phyloP scores from a whole-genome alignment of 345 rosid genomes.

The Hypericum perforatum region DNA sequence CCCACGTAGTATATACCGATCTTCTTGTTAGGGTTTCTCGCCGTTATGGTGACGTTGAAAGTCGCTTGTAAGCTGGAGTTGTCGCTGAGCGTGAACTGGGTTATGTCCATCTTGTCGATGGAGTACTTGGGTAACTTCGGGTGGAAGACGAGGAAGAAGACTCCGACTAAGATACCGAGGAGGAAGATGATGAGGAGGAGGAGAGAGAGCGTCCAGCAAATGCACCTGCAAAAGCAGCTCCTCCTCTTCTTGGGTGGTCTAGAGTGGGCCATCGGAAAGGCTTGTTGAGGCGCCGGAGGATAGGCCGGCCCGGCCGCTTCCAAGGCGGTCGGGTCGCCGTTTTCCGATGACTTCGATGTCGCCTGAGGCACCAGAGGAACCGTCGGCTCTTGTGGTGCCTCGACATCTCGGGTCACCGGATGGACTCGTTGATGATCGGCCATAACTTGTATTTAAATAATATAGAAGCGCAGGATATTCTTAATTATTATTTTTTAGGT shows the following conservation, averaged over 20 bases:
- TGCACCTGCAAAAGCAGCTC: slow-evolving; percentile 48
- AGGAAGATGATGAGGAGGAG: slow-evolving; percentile 38
- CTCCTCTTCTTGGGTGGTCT: slow-evolving; percentile 38
- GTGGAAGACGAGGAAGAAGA: slow-evolving; percentile 57
- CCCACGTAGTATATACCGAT: slow-evolving; percentile 76
- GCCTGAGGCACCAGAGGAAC: slow-evolving; percentile 45
- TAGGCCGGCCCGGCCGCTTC: slow-evolving; percentile 15
- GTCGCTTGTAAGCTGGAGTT: slow-evolving; percentile 43
- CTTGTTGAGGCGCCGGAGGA: slow-evolving; percentile 16
- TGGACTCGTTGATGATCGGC: slow-evolving; percentile 56
- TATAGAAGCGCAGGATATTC: no score
- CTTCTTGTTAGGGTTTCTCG: slow-evolving; percentile 60
- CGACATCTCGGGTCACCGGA: slow-evolving; percentile 45
- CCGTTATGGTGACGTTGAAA: slow-evolving; percentile 55
- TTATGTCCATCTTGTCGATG: slow-evolving; percentile 44
- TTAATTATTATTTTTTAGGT: no score
- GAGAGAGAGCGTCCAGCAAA: slow-evolving; percentile 55
- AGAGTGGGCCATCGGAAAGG: slow-evolving; percentile 28
- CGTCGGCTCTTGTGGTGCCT: slow-evolving; percentile 35
- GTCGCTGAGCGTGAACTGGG: slow-evolving; percentile 31
- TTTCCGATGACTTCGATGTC: slow-evolving; percentile 38
- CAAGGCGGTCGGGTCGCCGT: slow-evolving; percentile 11
- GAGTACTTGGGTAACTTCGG: slow-evolving; percentile 70
- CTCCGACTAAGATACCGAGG: slow-evolving; percentile 35
- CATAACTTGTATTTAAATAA: slow-evolving; percentile 1